Conservation (phyloP, 192 early-diverging fungal species). For the Podila clonocystis region DNA sequence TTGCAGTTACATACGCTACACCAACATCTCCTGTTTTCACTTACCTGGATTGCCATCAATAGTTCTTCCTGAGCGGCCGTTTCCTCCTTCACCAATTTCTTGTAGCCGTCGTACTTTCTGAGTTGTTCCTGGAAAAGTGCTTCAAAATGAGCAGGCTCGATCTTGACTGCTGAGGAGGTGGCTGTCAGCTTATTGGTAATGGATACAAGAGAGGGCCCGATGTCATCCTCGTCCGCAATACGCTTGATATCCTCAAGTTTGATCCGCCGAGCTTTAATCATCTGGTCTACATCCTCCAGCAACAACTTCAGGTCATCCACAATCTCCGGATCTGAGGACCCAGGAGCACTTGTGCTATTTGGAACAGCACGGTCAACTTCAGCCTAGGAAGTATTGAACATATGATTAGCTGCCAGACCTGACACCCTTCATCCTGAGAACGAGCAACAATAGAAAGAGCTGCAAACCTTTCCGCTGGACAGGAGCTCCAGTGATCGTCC, state of each 20-base stretch:
- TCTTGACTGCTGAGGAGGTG: conserved; percentile 69
- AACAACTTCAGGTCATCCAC: conserved; percentile 68
- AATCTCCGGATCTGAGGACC: conserved; percentile 69
- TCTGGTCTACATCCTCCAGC: conserved; percentile 63
- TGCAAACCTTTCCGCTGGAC: conserved; percentile 46
- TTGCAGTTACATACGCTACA: too few species aligned
- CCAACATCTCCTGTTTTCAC: background rate
- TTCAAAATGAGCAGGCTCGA: conserved; percentile 82
- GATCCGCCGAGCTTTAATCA: conserved; percentile 66
- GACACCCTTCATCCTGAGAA: background rate
- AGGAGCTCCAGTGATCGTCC: conserved; percentile 68
- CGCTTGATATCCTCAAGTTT: conserved; percentile 75
- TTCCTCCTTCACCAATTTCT: conserved; percentile 65
- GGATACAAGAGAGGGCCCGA: conserved; percentile 73
- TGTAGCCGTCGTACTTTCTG: conserved; percentile 75
- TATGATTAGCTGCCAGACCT: background rate
- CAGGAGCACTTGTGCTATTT: conserved; percentile 62
- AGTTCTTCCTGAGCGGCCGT: conserved; percentile 70
- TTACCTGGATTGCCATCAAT: conserved; percentile 60
- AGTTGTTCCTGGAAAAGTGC: conserved; percentile 77
- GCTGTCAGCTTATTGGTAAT: conserved; percentile 73
- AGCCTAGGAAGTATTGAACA: conserved; percentile 47
- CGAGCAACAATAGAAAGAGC: background rate
- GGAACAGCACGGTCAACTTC: conserved; percentile 70
- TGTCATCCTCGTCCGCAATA: conserved; percentile 78